Evolutionary conservation across 495 filamentous ascomycete genomes (phyloP).

Genomic region (Penicillium steckii): DNA sequence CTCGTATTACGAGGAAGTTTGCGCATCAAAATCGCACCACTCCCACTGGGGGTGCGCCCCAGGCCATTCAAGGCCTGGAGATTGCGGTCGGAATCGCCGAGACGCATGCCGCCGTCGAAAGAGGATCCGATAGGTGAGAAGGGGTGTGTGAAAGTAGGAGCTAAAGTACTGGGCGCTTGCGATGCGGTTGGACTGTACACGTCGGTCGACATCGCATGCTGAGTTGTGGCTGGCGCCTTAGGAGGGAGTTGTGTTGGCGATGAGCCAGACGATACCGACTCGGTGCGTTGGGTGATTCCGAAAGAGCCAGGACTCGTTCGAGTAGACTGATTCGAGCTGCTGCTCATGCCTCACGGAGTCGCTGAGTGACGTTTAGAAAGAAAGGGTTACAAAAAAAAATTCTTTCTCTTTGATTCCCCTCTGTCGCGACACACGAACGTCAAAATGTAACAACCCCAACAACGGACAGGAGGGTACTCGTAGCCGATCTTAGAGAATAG

Average conservation of each 20-base stretch:
- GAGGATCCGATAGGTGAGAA: constrained; percentile 46
- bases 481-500: constrained; percentile 16
- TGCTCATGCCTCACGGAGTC: constrained; percentile 45
- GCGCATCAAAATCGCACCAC: constrained; percentile 65
- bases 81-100: constrained; percentile 45
- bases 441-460: not conserved
- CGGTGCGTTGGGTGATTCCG: constrained; percentile 45
- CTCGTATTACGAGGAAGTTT: constrained; percentile 72
- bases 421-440: constrained; percentile 25
- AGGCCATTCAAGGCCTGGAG: constrained; percentile 50
- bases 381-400: too few species aligned
- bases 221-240: constrained; percentile 43
- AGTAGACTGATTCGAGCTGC: constrained; percentile 48
- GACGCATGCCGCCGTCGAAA: constrained; percentile 49
- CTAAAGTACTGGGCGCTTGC: constrained; percentile 41
- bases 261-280: constrained; percentile 47
- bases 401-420: constrained; percentile 8
- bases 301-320: constrained; percentile 50
- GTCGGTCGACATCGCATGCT: constrained; percentile 55
- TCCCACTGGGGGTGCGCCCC: constrained; percentile 28
- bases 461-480: constrained; percentile 22
- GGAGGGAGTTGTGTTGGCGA: constrained; percentile 44
- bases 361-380: constrained; percentile 3
- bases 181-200: constrained; percentile 44
- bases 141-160: constrained; percentile 38